Evolutionary conservation across 75 land plant species (phyloP), one percentile per base, ranked within the genome.

Genomic region (Ceratopteris richardii): DNA sequence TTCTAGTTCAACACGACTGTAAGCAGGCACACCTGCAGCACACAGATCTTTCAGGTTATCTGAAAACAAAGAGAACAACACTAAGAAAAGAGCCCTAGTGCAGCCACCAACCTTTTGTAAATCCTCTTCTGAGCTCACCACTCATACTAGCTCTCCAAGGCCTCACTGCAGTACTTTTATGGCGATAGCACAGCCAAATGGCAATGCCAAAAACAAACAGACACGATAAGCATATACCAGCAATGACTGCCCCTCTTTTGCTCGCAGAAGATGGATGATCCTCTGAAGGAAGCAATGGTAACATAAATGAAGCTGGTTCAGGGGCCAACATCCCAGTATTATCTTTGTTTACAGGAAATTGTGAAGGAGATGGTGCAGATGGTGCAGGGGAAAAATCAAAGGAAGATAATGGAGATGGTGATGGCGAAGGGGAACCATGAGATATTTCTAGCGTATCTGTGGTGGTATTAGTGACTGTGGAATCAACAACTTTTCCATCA

Each of bases 91-190:
- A 31, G 19, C 59, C n/a, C 23, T 11, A n/a, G 18, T 30, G 27
- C 7, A 4, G 24, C 6, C 52, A 66, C 18, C 29, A 19, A 82
- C 89, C 89, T 64, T 80, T 77, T 13, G 75, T 77, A 69, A 87
- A 80, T 59, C 78, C 87, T 41, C 76, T 75, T 65, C 79, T 87
- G 26, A 90, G 67, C 29, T 90, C 84, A 27, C 87, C 87, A 59
- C 84, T 84, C 31, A 83, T 65, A 1, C 85, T 87, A 50, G 76
- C 69, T 22, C 66, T 75, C 86, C 87, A 90, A 25, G 96, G 96
- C 41, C 79, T 68, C 29, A 87, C 74, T 16, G 80, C 63, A 37
- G 50, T 62, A 9, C 80, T 73, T 36, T 64, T 76, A 44, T 46
- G 58, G 25, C 64, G 68, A 29, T 57, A 71, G 47, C 61, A 72